phyloP scores from a whole-genome alignment of 176 grass and related monocot genomes.

The barley (Hordeum vulgare) region DNA sequence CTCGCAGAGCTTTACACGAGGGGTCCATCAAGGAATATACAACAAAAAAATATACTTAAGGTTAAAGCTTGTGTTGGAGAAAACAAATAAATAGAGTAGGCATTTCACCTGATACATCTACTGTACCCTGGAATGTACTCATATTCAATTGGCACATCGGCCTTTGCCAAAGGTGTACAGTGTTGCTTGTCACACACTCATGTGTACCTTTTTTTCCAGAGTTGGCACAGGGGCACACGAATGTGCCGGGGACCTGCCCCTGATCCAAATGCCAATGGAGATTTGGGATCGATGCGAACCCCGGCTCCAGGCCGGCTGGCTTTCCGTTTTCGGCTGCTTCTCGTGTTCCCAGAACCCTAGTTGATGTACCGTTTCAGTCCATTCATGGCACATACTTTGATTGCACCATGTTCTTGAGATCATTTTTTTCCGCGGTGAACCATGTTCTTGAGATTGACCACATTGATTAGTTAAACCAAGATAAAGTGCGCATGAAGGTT shows the following conservation, averaged over 20 bases:
- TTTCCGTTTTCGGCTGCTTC: constrained; percentile 36
- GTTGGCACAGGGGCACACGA: constrained; percentile 38
- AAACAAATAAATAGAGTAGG: not conserved
- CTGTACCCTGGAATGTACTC: not conserved
- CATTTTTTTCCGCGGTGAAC: not conserved
- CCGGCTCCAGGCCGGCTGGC: constrained; percentile 28
- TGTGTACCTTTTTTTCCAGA: constrained; percentile 7
- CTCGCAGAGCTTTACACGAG: too few species aligned
- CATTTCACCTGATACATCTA: not conserved
- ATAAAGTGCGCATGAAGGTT: not conserved
- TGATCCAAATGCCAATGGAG: constrained; percentile 35
- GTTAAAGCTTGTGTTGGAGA: not conserved
- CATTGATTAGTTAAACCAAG: not conserved
- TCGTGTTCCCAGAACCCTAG: constrained; percentile 36
- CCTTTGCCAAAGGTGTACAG: constrained; percentile 71
- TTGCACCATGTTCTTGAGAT: constrained; percentile 31
- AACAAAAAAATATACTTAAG: too few species aligned
- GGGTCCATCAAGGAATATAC: not conserved
- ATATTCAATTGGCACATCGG: constrained; percentile 42
- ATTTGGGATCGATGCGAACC: constrained; percentile 8
- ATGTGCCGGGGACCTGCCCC: constrained; percentile 43
- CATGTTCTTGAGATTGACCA: constrained; percentile 28
- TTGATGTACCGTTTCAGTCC: constrained; percentile 33
- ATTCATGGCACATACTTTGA: constrained; percentile 12
- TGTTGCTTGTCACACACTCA: constrained; percentile 72